Evolutionary conservation across 2,329 filamentous ascomycete species (phyloP).

Genomic region (Leptoxyphium fumago): DNA sequence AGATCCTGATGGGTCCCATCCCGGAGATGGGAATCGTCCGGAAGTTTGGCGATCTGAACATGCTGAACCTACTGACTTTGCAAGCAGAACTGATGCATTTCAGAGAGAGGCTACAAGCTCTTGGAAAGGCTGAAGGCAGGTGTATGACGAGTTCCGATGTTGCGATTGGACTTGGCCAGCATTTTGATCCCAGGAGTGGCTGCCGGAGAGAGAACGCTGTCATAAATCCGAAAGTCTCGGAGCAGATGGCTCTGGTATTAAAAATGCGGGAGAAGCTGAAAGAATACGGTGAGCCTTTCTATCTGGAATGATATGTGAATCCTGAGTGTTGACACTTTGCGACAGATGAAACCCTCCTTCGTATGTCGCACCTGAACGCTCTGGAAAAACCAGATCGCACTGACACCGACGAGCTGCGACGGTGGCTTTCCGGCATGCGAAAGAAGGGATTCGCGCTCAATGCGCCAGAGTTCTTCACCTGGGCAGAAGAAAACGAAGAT

Average conservation of each 20-base stretch:
- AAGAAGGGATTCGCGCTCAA: not conserved
- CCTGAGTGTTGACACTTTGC: not conserved
- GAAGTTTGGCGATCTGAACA: conserved; percentile 5
- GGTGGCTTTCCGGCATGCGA: not conserved
- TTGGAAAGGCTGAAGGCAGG: not conserved
- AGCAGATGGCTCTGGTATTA: not conserved
- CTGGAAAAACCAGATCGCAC: not conserved
- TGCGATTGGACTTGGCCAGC: not conserved
- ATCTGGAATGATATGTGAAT: not conserved
- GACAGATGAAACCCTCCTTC: conserved; percentile 1
- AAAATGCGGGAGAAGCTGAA: conserved; percentile 1
- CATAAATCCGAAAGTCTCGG: not conserved
- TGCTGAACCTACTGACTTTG: conserved; percentile 7
- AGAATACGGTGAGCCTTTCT: not conserved
- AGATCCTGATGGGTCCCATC: conserved; percentile 3
- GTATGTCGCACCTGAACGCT: not conserved
- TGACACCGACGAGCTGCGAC: not conserved
- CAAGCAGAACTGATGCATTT: conserved; percentile 5
- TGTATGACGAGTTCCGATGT: not conserved
- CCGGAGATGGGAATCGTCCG: conserved; percentile 7
- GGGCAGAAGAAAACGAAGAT: not conserved
- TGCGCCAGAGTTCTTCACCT: not conserved
- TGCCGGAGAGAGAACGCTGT: not conserved
- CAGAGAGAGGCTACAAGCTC: not conserved
- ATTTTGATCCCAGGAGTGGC: not conserved